Percentiles rank a stretch among this genome's conserved stretches.
Evolutionary conservation across 2,329 filamentous ascomycete species (phyloP).

Genomic region (Aurifilum marmelostoma): DNA sequence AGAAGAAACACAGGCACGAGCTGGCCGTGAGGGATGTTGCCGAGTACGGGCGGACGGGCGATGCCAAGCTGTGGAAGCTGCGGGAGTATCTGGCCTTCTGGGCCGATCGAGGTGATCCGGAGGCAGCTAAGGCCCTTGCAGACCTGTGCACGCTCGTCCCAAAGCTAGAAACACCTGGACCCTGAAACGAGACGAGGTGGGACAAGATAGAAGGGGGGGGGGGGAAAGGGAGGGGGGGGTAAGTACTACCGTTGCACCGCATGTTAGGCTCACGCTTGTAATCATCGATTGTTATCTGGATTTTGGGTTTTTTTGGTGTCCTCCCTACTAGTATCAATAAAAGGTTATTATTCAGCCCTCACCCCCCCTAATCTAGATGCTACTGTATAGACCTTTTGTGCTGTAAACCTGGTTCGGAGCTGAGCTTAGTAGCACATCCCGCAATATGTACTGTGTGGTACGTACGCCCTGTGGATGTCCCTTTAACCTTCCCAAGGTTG

Average conservation of each 20-base stretch:
- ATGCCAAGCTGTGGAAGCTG: slow-evolving; percentile 10
- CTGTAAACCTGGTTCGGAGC: neutral
- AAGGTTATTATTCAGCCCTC: neutral
- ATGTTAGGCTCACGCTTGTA: neutral
- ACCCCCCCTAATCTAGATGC: neutral
- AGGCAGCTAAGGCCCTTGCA: slow-evolving; percentile 14
- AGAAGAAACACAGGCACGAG: slow-evolving; percentile 10
- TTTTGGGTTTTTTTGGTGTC: too few species aligned
- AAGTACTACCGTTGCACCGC: neutral
- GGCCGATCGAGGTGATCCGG: neutral
- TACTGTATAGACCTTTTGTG: neutral
- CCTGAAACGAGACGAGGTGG: too few species aligned
- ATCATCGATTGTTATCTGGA: neutral
- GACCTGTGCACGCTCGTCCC: slow-evolving; percentile 12
- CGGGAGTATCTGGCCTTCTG: slow-evolving; percentile 7
- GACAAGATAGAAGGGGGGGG: too few species aligned
- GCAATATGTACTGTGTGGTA: neutral
- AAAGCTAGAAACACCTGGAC: neutral
- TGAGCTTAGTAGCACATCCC: neutral
- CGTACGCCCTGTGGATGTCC: too few species aligned
- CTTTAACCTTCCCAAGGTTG: too few species aligned
- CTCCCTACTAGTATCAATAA: neutral
- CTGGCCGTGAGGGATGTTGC: slow-evolving; percentile 3
- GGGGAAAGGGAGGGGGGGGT: too few species aligned
- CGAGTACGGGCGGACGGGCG: slow-evolving; percentile 5